Evolutionary conservation across 2,329 filamentous ascomycete species (phyloP), one percentile per base, ranked within the genome.

Genomic region (Thermoascus crustaceus): DNA sequence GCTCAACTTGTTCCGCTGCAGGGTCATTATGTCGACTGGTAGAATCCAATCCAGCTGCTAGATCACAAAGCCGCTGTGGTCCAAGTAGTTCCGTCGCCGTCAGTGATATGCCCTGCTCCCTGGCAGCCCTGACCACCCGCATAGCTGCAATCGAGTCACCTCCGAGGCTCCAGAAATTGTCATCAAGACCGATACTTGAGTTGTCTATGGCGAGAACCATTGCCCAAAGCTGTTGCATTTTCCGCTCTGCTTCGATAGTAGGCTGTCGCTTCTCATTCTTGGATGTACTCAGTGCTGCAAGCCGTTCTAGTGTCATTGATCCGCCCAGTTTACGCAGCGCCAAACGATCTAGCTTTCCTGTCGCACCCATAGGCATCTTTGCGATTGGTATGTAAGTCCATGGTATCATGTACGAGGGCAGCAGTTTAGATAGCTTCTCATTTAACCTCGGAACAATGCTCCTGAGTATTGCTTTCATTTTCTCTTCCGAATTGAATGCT

Each of bases 181-280:
- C 47, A n/a, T 40, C 37, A 8, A 39, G 27, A 7, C 34, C 43
- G 37, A 68, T 63, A 14, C 44, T 35, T 5, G 43, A 40, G 23
- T 31, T 30, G 2, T 45, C 36, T 10, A 48, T 38, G 21, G 25
- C 32, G 32, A 48, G 19, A 23, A 39, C 31, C 24, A 38, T 19
- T n/a, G 31, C 42, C 54, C 54, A 57, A 5, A 47, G 45, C 9
- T 36, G 18, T 2, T 43, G 45, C 16, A 57, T 18, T 9, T 11
- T 22, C 25, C 21, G 21, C 20, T 37, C 34, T n/a, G 17, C 24
- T 19, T 17, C 8, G 13, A 27, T 37, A 11, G 20, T 20, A 9
- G 36, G 37, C 13, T 25, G 26, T 0, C 38, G 37, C 14, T 35
- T 30, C 26, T 55, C 52, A 13, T 41, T 24, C 4, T 50, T n/a